Evolutionary conservation across 2,329 filamentous ascomycete genomes (phyloP), one percentile per base, ranked within the genome.

Genomic region (Leptographium radiaticola): DNA sequence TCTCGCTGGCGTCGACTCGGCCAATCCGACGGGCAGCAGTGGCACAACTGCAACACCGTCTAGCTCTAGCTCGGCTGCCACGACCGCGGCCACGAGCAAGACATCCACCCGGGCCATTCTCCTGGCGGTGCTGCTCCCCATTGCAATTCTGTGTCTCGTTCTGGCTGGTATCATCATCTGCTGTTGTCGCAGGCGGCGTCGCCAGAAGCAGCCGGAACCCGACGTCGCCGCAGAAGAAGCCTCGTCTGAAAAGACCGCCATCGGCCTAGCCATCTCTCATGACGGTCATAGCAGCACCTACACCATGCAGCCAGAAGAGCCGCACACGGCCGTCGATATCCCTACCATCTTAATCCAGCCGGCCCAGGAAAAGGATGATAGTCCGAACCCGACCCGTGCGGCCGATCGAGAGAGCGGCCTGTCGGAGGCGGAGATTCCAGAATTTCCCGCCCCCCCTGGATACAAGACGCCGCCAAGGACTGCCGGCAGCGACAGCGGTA

Each of bases 51-150:
- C 53, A 7, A 30, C 57, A 50, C 57, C 13, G 51, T 56, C 40
- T 2, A 39, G 40, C 6, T 12, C 44, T 6, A 18, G 31, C 40
- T 53, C n/a, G 4, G 20, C 54, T 7, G 46, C 45, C 6, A 34
- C 49, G 0, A 18, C 43, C 4, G 31, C 36, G 4, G 20, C 34
- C 4, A 11, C 34, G 6, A 30, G 36, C 1, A 20, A 48, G 12
- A 48, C 49, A 9, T 54, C 57, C 0, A 51, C 48, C 10, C 49
- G 39, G 25, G 62, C 67, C 4, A 66, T 75, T 25, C 62, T 75
- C 7, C 59, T 75, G 15, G 73, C 71, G 1, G 69, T 71, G 3
- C 66, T 76, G 3, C 62, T 76, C 3, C 73, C 73, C 0, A 62
- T 71, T 18, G 55, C 72, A 2, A 58, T 75, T 15, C 57, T 74